Percentiles rank a stretch among this genome's conserved stretches.
phyloP scores from a whole-genome alignment of 768 basidiomycete species.

The Auricularia sp. region DNA sequence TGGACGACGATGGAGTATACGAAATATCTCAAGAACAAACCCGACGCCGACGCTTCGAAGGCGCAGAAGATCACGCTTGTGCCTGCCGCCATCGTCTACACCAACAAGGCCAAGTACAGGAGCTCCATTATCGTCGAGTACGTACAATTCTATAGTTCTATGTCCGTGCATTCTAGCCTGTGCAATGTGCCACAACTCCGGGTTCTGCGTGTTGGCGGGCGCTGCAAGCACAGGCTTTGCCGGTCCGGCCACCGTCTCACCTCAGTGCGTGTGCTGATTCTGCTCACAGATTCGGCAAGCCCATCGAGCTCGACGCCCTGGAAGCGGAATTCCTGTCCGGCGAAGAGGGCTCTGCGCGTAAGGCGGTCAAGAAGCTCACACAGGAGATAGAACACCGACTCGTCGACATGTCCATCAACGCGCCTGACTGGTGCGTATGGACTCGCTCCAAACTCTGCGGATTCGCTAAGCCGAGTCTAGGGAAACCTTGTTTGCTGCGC shows the following conservation, averaged over 20 bases:
- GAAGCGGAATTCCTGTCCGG: constrained; percentile 67
- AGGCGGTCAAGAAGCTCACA: constrained; percentile 83
- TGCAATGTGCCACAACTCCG: no score
- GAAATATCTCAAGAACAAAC: constrained; percentile 59
- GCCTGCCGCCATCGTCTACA: constrained; percentile 86
- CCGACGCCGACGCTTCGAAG: constrained; percentile 31
- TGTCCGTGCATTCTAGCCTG: no score
- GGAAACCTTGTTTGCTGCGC: constrained; percentile 83
- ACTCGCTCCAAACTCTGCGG: neutral
- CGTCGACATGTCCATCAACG: constrained; percentile 74
- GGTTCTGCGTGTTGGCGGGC: no score
- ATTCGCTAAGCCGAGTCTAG: constrained; percentile 28
- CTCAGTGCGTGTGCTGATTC: no score
- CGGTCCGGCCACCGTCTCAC: no score
- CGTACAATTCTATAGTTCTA: neutral
- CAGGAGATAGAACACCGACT: constrained; percentile 61
- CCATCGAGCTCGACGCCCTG: constrained; percentile 68
- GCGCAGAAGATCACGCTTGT: constrained; percentile 48
- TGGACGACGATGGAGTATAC: constrained; percentile 93
- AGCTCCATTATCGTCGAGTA: constrained; percentile 58
- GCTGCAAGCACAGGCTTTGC: no score
- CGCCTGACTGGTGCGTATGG: constrained; percentile 77
- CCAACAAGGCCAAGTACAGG: constrained; percentile 92
- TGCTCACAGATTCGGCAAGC: constrained; percentile 60
- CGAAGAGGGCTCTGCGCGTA: constrained; percentile 57